phyloP scores from a whole-genome alignment of 805 yeast species.

The Teunomyces barrocoloradensis region DNA sequence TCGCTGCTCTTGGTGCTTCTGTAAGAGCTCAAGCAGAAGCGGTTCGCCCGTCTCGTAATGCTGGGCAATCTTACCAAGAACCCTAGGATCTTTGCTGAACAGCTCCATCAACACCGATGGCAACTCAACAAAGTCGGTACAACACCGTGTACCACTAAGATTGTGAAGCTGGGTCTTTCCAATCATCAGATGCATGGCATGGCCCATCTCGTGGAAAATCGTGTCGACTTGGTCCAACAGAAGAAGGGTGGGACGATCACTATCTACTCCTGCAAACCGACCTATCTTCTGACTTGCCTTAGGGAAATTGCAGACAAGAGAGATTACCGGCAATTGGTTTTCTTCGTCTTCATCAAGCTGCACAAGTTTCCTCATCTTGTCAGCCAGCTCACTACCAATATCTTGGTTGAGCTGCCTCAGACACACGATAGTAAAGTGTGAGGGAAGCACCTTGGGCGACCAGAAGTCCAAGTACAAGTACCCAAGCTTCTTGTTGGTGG shows the following conservation, averaged over 20 bases:
- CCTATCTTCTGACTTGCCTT: conserved; percentile 31
- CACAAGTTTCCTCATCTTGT: conserved; percentile 22
- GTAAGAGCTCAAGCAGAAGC: conserved; percentile 50
- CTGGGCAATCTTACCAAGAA: conserved; percentile 66
- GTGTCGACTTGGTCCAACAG: conserved; percentile 85
- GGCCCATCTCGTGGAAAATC: conserved; percentile 97
- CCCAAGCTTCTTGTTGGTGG: conserved; percentile 60
- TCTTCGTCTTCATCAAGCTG: conserved; percentile 44
- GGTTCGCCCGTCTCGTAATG: conserved; percentile 68
- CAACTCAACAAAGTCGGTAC: conserved; percentile 93
- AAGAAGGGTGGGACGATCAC: conserved; percentile 50
- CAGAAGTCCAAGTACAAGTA: conserved; percentile 85
- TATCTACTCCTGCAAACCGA: conserved; percentile 24
- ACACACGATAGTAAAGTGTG: conserved; percentile 94
- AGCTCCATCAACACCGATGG: conserved; percentile 97
- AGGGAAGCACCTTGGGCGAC: conserved; percentile 77
- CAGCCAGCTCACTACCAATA: conserved; percentile 27
- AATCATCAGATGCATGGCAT: conserved; percentile 96
- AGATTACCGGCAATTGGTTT: conserved; percentile 85
- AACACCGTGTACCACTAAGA: conserved; percentile 91
- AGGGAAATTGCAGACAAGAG: conserved; percentile 80
- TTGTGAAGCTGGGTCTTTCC: conserved; percentile 90
- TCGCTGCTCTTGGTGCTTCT: conserved; percentile 49
- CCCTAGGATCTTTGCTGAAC: conserved; percentile 80
- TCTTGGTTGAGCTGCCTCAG: conserved; percentile 68